A percentile compares a stretch with the other conserved stretches of the same genome.
phyloP scores from a whole-genome alignment of 2,329 filamentous ascomycete species.

The Aspergillus fischeri region DNA sequence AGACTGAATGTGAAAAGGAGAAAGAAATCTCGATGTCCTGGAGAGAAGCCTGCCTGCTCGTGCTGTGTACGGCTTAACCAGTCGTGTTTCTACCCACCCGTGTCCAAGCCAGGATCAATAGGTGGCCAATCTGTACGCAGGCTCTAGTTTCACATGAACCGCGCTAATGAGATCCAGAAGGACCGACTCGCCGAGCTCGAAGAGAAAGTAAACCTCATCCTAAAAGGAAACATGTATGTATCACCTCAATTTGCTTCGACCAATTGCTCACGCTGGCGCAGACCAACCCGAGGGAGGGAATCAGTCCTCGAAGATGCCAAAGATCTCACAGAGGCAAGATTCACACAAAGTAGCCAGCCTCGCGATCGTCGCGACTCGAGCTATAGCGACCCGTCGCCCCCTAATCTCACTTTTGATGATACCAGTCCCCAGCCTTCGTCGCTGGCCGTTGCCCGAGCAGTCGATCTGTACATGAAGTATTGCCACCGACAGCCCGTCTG shows the following conservation, averaged over 20 bases:
- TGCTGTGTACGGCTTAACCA: constrained; percentile 49
- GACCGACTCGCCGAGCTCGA: constrained; percentile 50
- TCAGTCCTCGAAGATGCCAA: background rate
- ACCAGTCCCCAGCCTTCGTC: constrained; percentile 19
- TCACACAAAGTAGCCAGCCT: constrained; percentile 14
- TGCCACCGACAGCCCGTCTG: constrained; percentile 37
- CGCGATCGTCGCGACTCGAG: constrained; percentile 15
- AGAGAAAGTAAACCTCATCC: constrained; percentile 50
- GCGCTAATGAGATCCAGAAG: constrained; percentile 33
- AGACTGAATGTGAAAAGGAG: constrained; percentile 26
- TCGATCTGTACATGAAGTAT: constrained; percentile 34
- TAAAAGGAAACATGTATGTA: constrained; percentile 33
- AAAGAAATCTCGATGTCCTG: constrained; percentile 52
- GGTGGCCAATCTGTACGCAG: constrained; percentile 43
- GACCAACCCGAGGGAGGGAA: background rate
- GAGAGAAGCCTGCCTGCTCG: constrained; percentile 50
- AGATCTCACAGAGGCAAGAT: constrained; percentile 13
- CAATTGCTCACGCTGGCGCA: background rate
- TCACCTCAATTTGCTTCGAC: background rate
- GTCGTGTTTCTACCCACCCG: constrained; percentile 44
- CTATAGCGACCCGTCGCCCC: constrained; percentile 17
- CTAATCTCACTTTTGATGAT: constrained; percentile 22
- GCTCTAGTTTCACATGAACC: background rate
- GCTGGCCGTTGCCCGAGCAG: constrained; percentile 19
- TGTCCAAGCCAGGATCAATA: constrained; percentile 31